These are phyloP conservation scores for Hydrangea macrophylla DNA, from an alignment of 148 eudicot species.

Conservation along the genomic window DNA sequence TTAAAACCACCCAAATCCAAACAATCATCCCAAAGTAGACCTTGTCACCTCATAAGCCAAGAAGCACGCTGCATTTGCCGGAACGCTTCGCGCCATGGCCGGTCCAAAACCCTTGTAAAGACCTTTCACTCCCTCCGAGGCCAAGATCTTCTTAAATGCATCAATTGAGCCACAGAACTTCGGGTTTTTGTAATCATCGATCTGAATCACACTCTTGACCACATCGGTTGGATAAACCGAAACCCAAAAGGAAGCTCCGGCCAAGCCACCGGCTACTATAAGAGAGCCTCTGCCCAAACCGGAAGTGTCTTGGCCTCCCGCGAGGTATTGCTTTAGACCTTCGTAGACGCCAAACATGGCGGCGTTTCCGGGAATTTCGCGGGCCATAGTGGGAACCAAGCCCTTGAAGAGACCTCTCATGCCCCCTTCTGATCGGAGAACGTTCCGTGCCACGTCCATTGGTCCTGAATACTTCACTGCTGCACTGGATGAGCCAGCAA, in stretches of 20 bases:
- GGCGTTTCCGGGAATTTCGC: conserved; percentile 95
- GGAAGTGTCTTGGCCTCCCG: conserved; percentile 83
- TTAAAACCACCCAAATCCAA: not conserved
- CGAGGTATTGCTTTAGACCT: conserved; percentile 61
- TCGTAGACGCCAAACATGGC: conserved; percentile 92
- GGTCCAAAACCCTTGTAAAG: conserved; percentile 96
- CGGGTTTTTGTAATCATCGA: conserved; percentile 79
- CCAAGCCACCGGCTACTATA: conserved; percentile 80
- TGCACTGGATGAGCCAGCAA: conserved; percentile 36
- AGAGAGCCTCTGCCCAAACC: conserved; percentile 65
- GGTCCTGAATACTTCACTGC: conserved; percentile 86
- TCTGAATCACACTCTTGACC: conserved; percentile 81
- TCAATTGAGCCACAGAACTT: conserved; percentile 70
- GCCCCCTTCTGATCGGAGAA: conserved; percentile 73
- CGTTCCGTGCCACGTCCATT: conserved; percentile 75
- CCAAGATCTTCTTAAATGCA: conserved; percentile 71
- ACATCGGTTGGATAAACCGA: conserved; percentile 87
- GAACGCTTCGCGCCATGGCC: conserved; percentile 88
- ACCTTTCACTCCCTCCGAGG: conserved; percentile 75
- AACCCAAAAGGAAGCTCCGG: conserved; percentile 81
- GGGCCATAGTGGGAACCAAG: conserved; percentile 76
- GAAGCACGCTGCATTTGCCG: conserved; percentile 98
- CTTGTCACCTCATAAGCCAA: conserved; percentile 89
- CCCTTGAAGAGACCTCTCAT: conserved; percentile 84
- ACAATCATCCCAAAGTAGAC: conserved; percentile 73